Evolutionary conservation across 768 basidiomycete species (phyloP), one percentile per base, ranked within the genome.

Genomic region (Podaxis pistillaris): DNA sequence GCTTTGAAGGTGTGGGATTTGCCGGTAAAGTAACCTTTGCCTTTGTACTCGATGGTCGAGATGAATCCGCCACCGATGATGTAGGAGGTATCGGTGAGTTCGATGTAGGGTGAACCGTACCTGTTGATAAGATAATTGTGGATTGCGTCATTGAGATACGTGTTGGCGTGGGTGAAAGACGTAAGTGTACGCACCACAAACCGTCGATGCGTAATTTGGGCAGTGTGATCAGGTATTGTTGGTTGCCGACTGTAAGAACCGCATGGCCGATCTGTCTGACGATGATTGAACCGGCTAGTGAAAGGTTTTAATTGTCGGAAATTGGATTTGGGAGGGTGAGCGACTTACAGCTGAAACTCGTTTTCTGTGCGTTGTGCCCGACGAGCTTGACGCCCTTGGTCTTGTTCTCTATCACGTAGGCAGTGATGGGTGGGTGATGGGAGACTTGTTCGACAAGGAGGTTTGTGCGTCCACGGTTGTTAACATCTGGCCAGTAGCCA

Each of bases 181-280:
- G 49, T 46, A 46, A 46, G 5, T 22, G 19, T 12, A 49, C 49
- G 19, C 37, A 56, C 93, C 93, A 94, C 44, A 96, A 79, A 13
- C 96, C 96, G 68, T 98, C 95, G 68, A 99, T 98, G 19, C 93
- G 86, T 62, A 99, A 82, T 53, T 86, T 85, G 11, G 96, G 96
- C 33, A 99, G 84, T 6, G 96, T 98, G 71, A 99, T 91, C 56
- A 99, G 78, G 76, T 90, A 98, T 52, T 86, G 81, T 50, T 77
- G 78, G 13, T 72, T 69, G 24, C 87, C 75, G 55, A 96, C 83
- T 3, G 86, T 90, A 33, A 99, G 79, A 28, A 90, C 76, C 0
- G 95, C 96, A 70, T 98, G 96, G 0, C 96, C 96, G 67, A 96
- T 90, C 75, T 99, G 96, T 75, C 92, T 94, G 58, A 99, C 96